phyloP scores from a whole-genome alignment of 1,139 yeast genomes.

The Candida glucosophila region DNA sequence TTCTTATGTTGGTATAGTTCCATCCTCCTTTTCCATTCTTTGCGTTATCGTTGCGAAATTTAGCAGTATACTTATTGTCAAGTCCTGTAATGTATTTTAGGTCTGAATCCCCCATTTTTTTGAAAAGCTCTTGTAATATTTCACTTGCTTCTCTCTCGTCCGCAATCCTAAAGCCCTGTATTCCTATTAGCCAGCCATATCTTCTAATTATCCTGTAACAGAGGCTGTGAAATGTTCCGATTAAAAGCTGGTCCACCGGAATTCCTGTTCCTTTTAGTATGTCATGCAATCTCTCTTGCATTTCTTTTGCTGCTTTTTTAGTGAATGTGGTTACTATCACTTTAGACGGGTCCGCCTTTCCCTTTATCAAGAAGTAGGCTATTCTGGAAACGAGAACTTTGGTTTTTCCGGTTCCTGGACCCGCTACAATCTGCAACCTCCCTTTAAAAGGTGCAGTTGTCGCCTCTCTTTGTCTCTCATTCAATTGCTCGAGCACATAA shows the following conservation, averaged over 20 bases:
- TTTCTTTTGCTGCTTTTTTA: conserved; percentile 81
- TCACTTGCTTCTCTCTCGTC: conserved; percentile 56
- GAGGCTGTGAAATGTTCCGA: conserved; percentile 85
- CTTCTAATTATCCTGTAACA: conserved; percentile 53
- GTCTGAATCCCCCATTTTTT: conserved; percentile 22
- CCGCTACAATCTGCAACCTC: conserved; percentile 73
- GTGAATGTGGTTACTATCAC: conserved; percentile 87
- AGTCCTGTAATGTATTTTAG: conserved; percentile 15
- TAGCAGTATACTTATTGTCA: conserved; percentile 9
- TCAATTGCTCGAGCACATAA: conserved; percentile 23
- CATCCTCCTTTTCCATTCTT: conserved; percentile 14
- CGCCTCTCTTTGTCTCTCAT: conserved; percentile 51
- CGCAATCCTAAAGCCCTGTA: conserved; percentile 48
- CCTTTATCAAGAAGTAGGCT: conserved; percentile 51
- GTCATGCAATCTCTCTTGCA: conserved; percentile 48
- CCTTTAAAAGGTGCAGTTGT: conserved; percentile 47
- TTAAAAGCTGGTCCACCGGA: conserved; percentile 36
- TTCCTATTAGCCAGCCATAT: conserved; percentile 46
- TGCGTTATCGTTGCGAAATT: conserved; percentile 8
- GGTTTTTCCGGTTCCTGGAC: conserved; percentile 89
- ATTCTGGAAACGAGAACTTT: conserved; percentile 73
- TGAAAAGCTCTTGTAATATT: conserved; percentile 36
- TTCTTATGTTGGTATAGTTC: conserved; percentile 29
- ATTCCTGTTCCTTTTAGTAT: conserved; percentile 31
- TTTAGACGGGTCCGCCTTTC: conserved; percentile 45